phyloP scores from a whole-genome alignment of 2,329 filamentous ascomycete species.

The Lachnellula cervina region DNA sequence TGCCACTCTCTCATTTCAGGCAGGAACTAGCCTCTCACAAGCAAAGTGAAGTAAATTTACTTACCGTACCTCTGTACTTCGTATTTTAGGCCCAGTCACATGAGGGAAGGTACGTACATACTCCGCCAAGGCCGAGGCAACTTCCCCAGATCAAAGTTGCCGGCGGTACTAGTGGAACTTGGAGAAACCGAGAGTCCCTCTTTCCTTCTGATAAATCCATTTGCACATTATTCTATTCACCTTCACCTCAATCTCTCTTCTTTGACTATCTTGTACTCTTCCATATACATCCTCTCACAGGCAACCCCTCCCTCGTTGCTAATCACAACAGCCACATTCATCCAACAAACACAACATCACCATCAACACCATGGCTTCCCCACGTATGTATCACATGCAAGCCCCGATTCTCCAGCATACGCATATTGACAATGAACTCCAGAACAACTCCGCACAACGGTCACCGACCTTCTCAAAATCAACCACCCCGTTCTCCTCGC shows the following conservation, averaged over 20 bases:
- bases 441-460: constrained; percentile 86
- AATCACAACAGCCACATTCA: neutral
- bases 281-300: neutral
- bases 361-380: constrained; percentile 61
- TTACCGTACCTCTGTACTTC: too few species aligned
- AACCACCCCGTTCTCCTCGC: constrained; percentile 93
- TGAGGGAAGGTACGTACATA: neutral
- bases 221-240: neutral
- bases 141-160: constrained; percentile 23
- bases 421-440: constrained; percentile 25
- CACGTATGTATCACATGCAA: constrained; percentile 55
- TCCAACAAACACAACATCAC: constrained; percentile 3
- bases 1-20: too few species aligned
- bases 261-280: neutral
- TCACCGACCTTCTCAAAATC: constrained; percentile 97
- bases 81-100: neutral
- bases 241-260: neutral
- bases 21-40: too few species aligned
- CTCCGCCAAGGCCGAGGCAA: constrained; percentile 24
- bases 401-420: neutral
- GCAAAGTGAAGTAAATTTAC: too few species aligned
- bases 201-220: constrained; percentile 4
- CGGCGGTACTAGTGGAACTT: neutral
- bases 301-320: neutral
- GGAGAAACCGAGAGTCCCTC: constrained; percentile 1